Percentiles rank a stretch among this genome's conserved stretches.
phyloP scores from a whole-genome alignment of 2,329 filamentous ascomycete species.

The Allantophomopsis cytisporea region DNA sequence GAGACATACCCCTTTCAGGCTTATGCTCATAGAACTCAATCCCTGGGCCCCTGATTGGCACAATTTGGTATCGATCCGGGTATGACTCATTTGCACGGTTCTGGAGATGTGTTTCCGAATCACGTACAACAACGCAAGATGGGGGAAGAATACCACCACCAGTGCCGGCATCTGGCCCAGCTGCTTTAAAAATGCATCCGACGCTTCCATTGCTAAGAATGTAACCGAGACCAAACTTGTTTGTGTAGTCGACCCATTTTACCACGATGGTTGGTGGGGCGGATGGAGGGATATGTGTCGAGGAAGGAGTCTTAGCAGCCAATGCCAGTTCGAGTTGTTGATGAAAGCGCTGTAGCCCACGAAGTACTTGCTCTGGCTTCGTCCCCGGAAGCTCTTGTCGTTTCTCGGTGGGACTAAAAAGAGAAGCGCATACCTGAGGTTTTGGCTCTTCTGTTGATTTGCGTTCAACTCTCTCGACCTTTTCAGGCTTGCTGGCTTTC shows the following conservation, averaged over 20 bases:
- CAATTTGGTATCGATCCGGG: constrained; percentile 41
- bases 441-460: constrained; percentile 25
- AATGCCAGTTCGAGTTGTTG: constrained; percentile 47
- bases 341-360: constrained; percentile 41
- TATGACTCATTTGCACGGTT: constrained; percentile 43
- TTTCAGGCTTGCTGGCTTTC: constrained; percentile 6
- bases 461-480: constrained; percentile 5
- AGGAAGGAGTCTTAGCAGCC: constrained; percentile 48
- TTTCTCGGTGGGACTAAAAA: constrained; percentile 42
- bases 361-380: constrained; percentile 41
- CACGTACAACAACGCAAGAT: constrained; percentile 57
- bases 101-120: constrained; percentile 57
- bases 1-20: constrained; percentile 46
- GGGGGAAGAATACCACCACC: constrained; percentile 44
- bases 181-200: constrained; percentile 50
- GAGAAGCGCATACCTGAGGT: constrained; percentile 11
- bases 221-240: constrained; percentile 75
- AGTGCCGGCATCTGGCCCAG: constrained; percentile 31
- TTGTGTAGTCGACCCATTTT: constrained; percentile 83
- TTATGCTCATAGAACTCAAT: constrained; percentile 67
- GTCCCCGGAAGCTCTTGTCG: constrained; percentile 35
- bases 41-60: constrained; percentile 44
- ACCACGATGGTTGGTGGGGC: constrained; percentile 50
- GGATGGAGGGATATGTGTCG: constrained; percentile 39
- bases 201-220: constrained; percentile 73